Evolutionary conservation across 495 filamentous ascomycete species (phyloP).

Genomic region (Sphaerosporella brunnea): DNA sequence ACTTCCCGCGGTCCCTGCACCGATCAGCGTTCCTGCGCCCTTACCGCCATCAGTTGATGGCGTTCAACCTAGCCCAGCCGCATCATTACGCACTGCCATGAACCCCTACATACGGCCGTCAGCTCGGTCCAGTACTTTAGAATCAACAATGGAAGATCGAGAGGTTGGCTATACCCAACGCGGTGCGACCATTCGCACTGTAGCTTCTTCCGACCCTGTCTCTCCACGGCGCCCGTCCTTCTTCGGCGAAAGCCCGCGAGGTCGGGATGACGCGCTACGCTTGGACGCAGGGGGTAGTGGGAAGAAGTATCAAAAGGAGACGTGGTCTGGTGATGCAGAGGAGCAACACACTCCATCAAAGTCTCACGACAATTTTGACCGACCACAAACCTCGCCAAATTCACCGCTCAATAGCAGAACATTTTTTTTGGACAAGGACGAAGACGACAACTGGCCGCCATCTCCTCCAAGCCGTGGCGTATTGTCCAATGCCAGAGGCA

Average conservation of each 20-base stretch:
- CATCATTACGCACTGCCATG: constrained; percentile 79
- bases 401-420: constrained; percentile 13
- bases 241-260: constrained; percentile 23
- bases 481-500: not conserved
- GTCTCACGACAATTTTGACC: constrained; percentile 1
- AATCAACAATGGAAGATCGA: constrained; percentile 15
- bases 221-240: constrained; percentile 25
- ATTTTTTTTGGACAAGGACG: constrained; percentile 17
- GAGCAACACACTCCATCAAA: not conserved
- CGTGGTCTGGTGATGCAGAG: constrained; percentile 13
- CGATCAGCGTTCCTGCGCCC: constrained; percentile 17
- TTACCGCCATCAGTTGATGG: constrained; percentile 26
- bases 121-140: constrained; percentile 12
- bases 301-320: constrained; percentile 22
- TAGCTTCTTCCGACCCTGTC: constrained; percentile 21
- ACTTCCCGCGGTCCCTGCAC: constrained; percentile 30
- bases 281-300: constrained; percentile 13
- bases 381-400: constrained; percentile 25
- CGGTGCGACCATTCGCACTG: constrained; percentile 24
- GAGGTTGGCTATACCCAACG: constrained; percentile 16
- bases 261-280: constrained; percentile 14
- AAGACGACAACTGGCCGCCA: constrained; percentile 22
- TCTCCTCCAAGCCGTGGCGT: constrained; percentile 3
- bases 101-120: constrained; percentile 50
- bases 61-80: constrained; percentile 53